Conservation (phyloP, 1,284 basidiomycete genomes). For the Heliocybe sulcata region DNA sequence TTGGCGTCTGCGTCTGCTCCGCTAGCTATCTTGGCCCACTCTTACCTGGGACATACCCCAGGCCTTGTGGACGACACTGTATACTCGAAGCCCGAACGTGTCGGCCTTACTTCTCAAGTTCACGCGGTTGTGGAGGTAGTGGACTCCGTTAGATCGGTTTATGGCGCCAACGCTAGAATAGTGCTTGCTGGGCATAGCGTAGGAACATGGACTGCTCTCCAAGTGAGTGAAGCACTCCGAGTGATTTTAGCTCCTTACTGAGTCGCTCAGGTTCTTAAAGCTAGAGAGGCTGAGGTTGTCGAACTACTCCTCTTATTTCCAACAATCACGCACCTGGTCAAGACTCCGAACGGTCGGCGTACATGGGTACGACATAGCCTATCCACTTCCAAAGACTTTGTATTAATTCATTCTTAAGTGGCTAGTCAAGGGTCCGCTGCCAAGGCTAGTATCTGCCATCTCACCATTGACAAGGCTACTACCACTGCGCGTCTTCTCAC, state of each 20-base stretch:
- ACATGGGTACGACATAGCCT: background rate
- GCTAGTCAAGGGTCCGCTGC: constrained; percentile 38
- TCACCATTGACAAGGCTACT: constrained; percentile 24
- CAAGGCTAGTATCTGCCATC: constrained; percentile 31
- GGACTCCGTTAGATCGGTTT: constrained; percentile 31
- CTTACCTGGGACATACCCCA: constrained; percentile 47
- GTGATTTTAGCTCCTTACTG: constrained; percentile 3
- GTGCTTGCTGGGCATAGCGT: constrained; percentile 54
- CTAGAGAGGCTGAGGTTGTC: constrained; percentile 26
- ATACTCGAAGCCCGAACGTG: constrained; percentile 12
- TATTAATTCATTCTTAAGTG: constrained; percentile 24
- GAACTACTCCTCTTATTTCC: constrained; percentile 50
- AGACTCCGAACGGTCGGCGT: constrained; percentile 16
- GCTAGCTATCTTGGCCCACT: constrained; percentile 43
- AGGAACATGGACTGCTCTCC: constrained; percentile 51
- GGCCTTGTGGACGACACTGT: constrained; percentile 9
- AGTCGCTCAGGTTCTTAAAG: constrained; percentile 36
- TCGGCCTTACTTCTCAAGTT: constrained; percentile 37
- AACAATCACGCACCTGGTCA: constrained; percentile 42
- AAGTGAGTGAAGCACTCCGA: constrained; percentile 26
- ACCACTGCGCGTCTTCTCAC: constrained; percentile 20
- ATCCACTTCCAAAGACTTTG: background rate
- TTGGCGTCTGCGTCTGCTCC: constrained; percentile 14
- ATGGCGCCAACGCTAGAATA: constrained; percentile 27
- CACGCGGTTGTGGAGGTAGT: constrained; percentile 40